Base-by-base conservation (phyloP, 2,329 filamentous ascomycete species). In the Pyricularia grisea region DNA sequence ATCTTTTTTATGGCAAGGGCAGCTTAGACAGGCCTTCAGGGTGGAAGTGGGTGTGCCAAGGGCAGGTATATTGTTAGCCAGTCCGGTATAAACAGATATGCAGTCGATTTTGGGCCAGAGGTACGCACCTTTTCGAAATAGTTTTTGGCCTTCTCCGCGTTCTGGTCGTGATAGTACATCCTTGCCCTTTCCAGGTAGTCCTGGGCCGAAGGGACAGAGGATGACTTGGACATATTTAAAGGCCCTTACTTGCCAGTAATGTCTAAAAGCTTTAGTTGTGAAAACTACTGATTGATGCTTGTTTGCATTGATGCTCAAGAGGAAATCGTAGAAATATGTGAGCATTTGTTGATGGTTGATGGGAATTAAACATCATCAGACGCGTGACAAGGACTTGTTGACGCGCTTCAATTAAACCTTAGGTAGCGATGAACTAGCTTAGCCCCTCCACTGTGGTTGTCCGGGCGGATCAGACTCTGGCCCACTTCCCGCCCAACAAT, bases 71-170 rank as follows among this genome's bases (percentile, higher is more conserved):
- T 61, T 31, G 64, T 33, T 66, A 30, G 64, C 33, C 14, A 2
- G 10, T 2, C 3, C n/a, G n/a, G 23, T 36, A 36, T n/a, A n/a
- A 20, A 14, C 20, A 9, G 17, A 65, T n/a, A 30, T 65, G 27
- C 14, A 1, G 27, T 31, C 14, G 20, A 7, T 50, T 5, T 5
- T 5, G n/a, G n/a, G 17, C 17, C 42, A 50, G 42, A n/a, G 20
- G 30, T 25, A 30, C 28, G 28, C 50, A 63, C 67, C 67, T 68
- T 68, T 58, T 68, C 67, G 6, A 68, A 68, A 30, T 68, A 68
- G 30, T 61, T 27, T 20, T 33, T 30, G 20, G 67, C 67, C 25
- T 68, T 68, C 23, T 23, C 20, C 10, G n/a, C 11, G 30, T 68
- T 31, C 11, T 58, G 27, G 25, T 68, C 50, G 23, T n/a, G 28